Percentiles rank a stretch among this genome's conserved stretches.
Conservation (phyloP, 139 green algal genomes). For the Chlorokybus atmophyticus region DNA sequence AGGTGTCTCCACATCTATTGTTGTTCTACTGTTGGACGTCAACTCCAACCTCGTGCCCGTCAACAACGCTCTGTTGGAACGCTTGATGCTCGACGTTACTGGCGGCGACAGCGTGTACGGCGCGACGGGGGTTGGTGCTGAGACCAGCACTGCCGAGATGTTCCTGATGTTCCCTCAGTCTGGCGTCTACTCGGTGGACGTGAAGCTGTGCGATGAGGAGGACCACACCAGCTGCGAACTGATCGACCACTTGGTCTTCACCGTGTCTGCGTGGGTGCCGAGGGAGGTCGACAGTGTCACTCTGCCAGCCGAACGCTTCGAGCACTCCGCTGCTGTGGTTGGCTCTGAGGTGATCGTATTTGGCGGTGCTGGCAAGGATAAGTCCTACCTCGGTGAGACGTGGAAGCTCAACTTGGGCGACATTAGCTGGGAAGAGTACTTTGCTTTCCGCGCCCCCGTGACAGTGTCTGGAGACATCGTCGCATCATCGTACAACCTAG, state of each 20-base stretch:
- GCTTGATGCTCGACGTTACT: too few relatives aligned
- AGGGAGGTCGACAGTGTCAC: neutral
- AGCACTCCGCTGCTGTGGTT: slow-evolving; percentile 13
- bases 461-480: slow-evolving; percentile 1
- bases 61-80: too few relatives aligned
- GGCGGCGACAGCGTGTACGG: too few relatives aligned
- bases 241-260: neutral
- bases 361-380: slow-evolving; percentile 14
- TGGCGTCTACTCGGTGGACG: neutral
- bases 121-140: neutral
- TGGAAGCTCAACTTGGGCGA: slow-evolving; percentile 14
- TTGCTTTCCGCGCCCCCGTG: slow-evolving; percentile 5
- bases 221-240: too few relatives aligned
- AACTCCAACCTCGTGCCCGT: too few relatives aligned
- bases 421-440: neutral
- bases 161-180: neutral
- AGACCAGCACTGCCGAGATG: neutral
- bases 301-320: slow-evolving; percentile 9
- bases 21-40: too few relatives aligned
- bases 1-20: too few relatives aligned
- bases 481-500: neutral
- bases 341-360: slow-evolving; percentile 16
- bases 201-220: neutral
- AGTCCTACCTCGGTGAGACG: slow-evolving; percentile 16
- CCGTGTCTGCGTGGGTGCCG: neutral